phyloP scores from a whole-genome alignment of 116 monocot genomes.

The Zostera marina region DNA sequence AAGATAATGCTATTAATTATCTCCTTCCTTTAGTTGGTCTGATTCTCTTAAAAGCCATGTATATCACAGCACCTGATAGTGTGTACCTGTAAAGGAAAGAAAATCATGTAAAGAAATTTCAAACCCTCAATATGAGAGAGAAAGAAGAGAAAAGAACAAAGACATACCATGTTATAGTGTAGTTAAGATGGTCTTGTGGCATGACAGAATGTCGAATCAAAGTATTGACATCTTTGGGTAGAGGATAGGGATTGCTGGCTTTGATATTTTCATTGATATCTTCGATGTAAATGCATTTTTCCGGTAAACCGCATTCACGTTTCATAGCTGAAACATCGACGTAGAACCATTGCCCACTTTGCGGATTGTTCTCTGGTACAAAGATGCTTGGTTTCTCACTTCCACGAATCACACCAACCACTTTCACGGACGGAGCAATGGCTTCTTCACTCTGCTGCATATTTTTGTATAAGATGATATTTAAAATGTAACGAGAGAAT shows the following conservation, averaged over 20 bases:
- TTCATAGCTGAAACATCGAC: constrained; percentile 75
- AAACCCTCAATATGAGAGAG: not conserved
- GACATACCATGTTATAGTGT: constrained; percentile 71
- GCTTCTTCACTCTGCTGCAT: constrained; percentile 24
- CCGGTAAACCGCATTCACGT: constrained; percentile 46
- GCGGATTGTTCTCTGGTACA: constrained; percentile 79
- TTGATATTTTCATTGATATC: constrained; percentile 58
- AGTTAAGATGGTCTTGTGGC: constrained; percentile 92
- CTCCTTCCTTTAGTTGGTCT: constrained; percentile 31
- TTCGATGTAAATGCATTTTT: constrained; percentile 62
- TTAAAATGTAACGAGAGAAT: too few relatives aligned
- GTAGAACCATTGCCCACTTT: constrained; percentile 80
- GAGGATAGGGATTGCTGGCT: constrained; percentile 78
- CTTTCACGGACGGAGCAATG: constrained; percentile 16
- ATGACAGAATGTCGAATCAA: constrained; percentile 80
- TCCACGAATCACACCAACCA: constrained; percentile 69
- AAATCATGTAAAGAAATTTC: constrained; percentile 2
- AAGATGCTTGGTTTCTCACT: constrained; percentile 91
- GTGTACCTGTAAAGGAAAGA: constrained; percentile 47
- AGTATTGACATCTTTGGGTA: constrained; percentile 71
- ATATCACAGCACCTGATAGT: constrained; percentile 81
- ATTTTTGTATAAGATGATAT: too few relatives aligned
- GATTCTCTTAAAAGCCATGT: constrained; percentile 69
- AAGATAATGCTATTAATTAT: constrained; percentile 5
- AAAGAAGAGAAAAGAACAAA: not conserved